A percentile compares a stretch with the other conserved stretches of the same genome.
Conservation (phyloP, 495 filamentous ascomycete genomes). For the Cryomyces antarcticus region DNA sequence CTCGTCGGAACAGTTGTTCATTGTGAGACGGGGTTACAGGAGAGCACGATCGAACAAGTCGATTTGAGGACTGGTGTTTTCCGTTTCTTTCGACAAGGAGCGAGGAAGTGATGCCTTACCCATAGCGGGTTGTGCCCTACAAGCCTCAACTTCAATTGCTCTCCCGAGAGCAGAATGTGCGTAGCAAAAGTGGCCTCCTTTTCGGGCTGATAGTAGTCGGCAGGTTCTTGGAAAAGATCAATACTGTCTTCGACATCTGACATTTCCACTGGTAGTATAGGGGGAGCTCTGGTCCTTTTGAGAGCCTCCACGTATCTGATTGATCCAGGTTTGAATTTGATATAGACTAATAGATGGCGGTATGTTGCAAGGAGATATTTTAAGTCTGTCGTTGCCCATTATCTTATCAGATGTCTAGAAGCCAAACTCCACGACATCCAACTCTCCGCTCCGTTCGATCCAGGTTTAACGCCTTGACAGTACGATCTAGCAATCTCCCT, state of each 20-base stretch:
- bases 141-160: constrained; percentile 49
- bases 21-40: not conserved
- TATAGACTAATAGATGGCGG: too few species aligned
- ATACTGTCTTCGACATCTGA: constrained; percentile 16
- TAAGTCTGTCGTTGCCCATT: too few species aligned
- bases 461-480: too few species aligned
- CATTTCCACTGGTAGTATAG: not conserved
- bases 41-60: not conserved
- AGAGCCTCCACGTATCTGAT: too few species aligned
- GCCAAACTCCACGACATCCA: too few species aligned
- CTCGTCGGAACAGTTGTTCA: not conserved
- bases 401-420: too few species aligned
- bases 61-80: too few species aligned
- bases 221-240: constrained; percentile 57
- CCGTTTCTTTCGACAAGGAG: not conserved
- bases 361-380: too few species aligned
- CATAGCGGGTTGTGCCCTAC: constrained; percentile 83
- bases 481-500: too few species aligned
- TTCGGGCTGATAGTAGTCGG: constrained; percentile 52
- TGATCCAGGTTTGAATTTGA: too few species aligned
- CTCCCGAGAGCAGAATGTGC: constrained; percentile 46
- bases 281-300: too few species aligned
- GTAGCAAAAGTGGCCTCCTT: constrained; percentile 45
- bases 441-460: too few species aligned
- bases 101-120: constrained; percentile 24